Percentiles rank a stretch among this genome's conserved stretches.
phyloP scores from a whole-genome alignment of 2,329 filamentous ascomycete species.

The Aspergillus clavatus region DNA sequence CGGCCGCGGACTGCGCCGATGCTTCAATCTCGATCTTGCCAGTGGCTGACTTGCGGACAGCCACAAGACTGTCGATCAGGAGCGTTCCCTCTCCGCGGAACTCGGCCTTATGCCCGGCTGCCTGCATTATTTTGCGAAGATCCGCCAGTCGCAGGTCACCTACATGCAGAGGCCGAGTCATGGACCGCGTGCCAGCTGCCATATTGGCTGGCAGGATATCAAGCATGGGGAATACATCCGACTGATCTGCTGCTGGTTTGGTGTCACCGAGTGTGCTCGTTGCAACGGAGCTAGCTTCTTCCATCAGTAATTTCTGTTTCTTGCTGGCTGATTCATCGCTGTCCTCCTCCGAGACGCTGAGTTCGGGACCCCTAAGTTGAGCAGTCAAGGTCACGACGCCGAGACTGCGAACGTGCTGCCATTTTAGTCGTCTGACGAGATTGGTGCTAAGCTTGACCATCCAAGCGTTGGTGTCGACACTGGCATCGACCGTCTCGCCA shows the following conservation, averaged over 20 bases:
- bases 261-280: constrained; percentile 17
- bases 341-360: constrained; percentile 30
- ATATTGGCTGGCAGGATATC: constrained; percentile 58
- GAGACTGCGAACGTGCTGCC: constrained; percentile 88
- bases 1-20: constrained; percentile 52
- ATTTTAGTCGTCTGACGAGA: constrained; percentile 80
- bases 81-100: constrained; percentile 90
- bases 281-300: constrained; percentile 36
- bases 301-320: constrained; percentile 49
- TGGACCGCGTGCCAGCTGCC: constrained; percentile 67
- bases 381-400: constrained; percentile 92
- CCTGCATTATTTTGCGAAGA: constrained; percentile 75
- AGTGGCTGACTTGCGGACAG: constrained; percentile 81
- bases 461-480: constrained; percentile 97
- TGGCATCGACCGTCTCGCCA: constrained; percentile 76
- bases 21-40: constrained; percentile 85
- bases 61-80: constrained; percentile 80
- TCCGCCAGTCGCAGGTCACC: constrained; percentile 88
- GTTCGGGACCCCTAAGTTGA: constrained; percentile 52
- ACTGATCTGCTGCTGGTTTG: constrained; percentile 25
- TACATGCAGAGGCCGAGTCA: constrained; percentile 85
- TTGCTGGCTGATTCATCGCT: constrained; percentile 43
- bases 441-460: constrained; percentile 81
- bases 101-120: constrained; percentile 78
- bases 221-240: constrained; percentile 47